Evolutionary conservation across 306 rosid species (phyloP).

Genomic region (Canavalia gladiata): DNA sequence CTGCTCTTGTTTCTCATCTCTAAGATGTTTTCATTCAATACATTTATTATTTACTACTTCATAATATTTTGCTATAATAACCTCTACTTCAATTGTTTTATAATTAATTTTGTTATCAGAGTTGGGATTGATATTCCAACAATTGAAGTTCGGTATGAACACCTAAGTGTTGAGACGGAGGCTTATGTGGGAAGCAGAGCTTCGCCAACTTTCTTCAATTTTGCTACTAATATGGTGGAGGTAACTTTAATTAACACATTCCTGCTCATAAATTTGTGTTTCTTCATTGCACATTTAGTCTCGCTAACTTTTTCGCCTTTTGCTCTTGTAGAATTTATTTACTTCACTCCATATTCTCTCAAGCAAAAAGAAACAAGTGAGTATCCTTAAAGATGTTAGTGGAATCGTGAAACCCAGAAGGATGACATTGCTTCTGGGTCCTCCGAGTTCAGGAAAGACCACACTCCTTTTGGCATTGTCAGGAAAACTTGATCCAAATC

Average conservation of each 20-base stretch:
- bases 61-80: not conserved
- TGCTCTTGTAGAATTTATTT: slow-evolving; percentile 46
- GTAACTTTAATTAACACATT: slow-evolving; percentile 30
- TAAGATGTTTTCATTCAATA: not conserved
- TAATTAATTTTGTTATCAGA: slow-evolving; percentile 43
- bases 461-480: slow-evolving; percentile 77
- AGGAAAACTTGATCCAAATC: slow-evolving; percentile 73
- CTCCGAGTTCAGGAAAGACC: slow-evolving; percentile 91
- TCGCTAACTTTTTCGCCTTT: not conserved
- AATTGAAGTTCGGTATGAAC: slow-evolving; percentile 78
- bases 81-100: not conserved
- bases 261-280: slow-evolving; percentile 3
- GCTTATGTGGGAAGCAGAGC: slow-evolving; percentile 76
- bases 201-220: slow-evolving; percentile 65
- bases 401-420: slow-evolving; percentile 82
- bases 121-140: slow-evolving; percentile 76
- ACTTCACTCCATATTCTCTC: slow-evolving; percentile 52
- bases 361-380: slow-evolving; percentile 52
- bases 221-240: slow-evolving; percentile 52
- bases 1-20: not conserved
- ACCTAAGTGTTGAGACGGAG: slow-evolving; percentile 69
- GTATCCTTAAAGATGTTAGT: slow-evolving; percentile 72
- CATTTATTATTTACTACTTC: not conserved
- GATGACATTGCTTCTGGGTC: slow-evolving; percentile 88
- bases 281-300: slow-evolving; percentile 4